Percentiles rank a stretch among this genome's conserved stretches.
phyloP scores from a whole-genome alignment of 2,329 filamentous ascomycete species.

The Sporothrix euskadiensis region DNA sequence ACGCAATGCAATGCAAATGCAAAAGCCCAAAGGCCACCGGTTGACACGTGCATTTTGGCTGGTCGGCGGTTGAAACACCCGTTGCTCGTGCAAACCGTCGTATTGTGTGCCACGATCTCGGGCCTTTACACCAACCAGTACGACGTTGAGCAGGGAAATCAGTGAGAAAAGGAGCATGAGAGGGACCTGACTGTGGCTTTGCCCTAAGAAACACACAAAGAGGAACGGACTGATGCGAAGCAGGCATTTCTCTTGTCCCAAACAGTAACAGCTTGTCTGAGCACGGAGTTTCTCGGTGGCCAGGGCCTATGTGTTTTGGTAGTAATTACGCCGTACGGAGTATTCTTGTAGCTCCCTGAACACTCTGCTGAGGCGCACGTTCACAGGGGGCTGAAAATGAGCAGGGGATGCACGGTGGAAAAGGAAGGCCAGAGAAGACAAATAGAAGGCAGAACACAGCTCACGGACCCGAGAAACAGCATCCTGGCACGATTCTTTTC shows the following conservation, averaged over 20 bases:
- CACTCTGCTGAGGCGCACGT: not conserved
- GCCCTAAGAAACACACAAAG: not conserved
- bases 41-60: constrained; percentile 12
- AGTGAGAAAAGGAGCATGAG: not conserved
- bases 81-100: constrained; percentile 6
- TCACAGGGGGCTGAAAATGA: not conserved
- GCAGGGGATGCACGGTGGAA: not conserved
- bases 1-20: constrained; percentile 3
- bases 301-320: not conserved
- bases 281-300: not conserved
- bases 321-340: too few relatives aligned
- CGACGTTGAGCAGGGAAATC: not conserved
- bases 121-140: not conserved
- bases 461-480: not conserved
- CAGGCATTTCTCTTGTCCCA: not conserved
- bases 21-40: not conserved
- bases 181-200: not conserved
- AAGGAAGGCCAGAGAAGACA: not conserved
- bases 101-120: constrained; percentile 3
- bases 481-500: constrained; percentile 2
- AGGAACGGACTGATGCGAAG: not conserved
- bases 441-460: not conserved
- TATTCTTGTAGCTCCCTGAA: not conserved
- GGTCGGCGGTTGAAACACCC: constrained; percentile 16
- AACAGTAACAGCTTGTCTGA: not conserved